These are phyloP conservation scores for Rhynchosporium agropyri DNA, from an alignment of 2,329 filamentous ascomycete genomes.

Conservation along the genomic window DNA sequence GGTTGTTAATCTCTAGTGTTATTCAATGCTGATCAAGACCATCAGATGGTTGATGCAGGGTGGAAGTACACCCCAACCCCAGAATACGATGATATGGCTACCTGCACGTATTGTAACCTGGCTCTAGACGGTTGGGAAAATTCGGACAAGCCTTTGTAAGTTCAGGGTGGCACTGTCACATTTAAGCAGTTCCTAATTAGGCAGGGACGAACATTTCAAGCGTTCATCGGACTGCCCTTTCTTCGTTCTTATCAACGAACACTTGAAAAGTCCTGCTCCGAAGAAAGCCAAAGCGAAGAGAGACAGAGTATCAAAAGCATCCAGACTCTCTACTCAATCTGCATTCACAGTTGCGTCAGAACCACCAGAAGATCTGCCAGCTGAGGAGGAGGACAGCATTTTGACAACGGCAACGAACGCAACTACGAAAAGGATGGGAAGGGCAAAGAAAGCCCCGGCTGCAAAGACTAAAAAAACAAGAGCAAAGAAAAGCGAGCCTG, in stretches of 20 bases:
- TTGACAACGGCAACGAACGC: conserved; percentile 60
- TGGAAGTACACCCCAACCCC: conserved; percentile 90
- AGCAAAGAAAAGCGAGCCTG: conserved; percentile 56
- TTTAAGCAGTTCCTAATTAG: conserved; percentile 23
- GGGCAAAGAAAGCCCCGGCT: conserved; percentile 58
- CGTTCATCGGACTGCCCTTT: conserved; percentile 81
- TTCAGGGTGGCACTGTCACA: conserved; percentile 25
- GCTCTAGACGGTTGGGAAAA: conserved; percentile 95
- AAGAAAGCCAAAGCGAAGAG: conserved; percentile 61
- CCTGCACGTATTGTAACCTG: conserved; percentile 87
- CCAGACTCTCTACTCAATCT: conserved; percentile 65
- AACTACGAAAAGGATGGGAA: conserved; percentile 57
- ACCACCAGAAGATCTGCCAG: conserved; percentile 48
- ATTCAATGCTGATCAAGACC: conserved; percentile 30
- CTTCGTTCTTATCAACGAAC: conserved; percentile 68
- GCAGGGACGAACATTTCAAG: conserved; percentile 80
- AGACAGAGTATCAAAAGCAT: conserved; percentile 67
- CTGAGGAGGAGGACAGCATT: conserved; percentile 59
- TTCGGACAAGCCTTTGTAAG: conserved; percentile 83
- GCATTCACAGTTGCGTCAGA: conserved; percentile 55
- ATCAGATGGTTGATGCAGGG: conserved; percentile 81
- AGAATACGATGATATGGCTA: conserved; percentile 86
- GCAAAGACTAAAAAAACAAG: conserved; percentile 51
- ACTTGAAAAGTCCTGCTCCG: conserved; percentile 49
- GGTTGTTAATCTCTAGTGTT: not conserved